Evolutionary conservation across 202 grass and related monocot genomes (phyloP).

Genomic region (Zoysia matrella): DNA sequence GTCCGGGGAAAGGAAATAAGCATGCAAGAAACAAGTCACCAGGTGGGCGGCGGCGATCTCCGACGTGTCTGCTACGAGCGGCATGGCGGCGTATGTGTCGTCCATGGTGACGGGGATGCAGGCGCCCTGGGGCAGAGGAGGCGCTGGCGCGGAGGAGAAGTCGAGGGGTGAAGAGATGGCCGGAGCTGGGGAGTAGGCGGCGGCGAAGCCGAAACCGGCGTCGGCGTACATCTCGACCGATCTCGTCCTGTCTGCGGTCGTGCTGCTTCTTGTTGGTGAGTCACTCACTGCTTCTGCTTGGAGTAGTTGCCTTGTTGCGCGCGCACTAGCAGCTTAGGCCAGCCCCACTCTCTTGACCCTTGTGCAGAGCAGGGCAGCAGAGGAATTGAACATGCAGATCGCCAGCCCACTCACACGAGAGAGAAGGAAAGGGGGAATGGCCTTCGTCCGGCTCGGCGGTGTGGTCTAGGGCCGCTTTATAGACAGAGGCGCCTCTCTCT

Average conservation of each 20-base stretch:
- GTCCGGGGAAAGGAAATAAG: too few species aligned
- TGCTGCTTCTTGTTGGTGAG: too few species aligned
- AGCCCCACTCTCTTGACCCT: too few species aligned
- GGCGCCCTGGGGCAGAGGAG: conserved; percentile 1
- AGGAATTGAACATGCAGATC: too few species aligned
- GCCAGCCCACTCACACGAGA: background rate
- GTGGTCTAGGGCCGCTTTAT: too few species aligned
- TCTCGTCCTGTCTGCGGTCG: too few species aligned
- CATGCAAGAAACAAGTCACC: conserved; percentile 33
- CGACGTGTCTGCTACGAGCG: conserved; percentile 16
- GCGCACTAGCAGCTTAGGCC: background rate
- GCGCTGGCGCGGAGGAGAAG: background rate
- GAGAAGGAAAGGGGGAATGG: too few species aligned
- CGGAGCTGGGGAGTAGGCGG: conserved; percentile 29
- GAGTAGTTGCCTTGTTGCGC: background rate
- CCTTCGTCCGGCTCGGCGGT: too few species aligned
- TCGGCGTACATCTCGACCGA: conserved; percentile 68
- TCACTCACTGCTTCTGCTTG: too few species aligned
- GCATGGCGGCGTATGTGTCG: background rate
- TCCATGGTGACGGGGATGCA: conserved; percentile 17
- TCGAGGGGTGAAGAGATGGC: too few species aligned
- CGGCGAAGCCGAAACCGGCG: conserved; percentile 52
- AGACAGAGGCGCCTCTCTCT: background rate
- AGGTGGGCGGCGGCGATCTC: conserved; percentile 38
- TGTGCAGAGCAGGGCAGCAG: too few species aligned